phyloP scores from a whole-genome alignment of 805 yeast genomes.

The Candida ponderosae region DNA sequence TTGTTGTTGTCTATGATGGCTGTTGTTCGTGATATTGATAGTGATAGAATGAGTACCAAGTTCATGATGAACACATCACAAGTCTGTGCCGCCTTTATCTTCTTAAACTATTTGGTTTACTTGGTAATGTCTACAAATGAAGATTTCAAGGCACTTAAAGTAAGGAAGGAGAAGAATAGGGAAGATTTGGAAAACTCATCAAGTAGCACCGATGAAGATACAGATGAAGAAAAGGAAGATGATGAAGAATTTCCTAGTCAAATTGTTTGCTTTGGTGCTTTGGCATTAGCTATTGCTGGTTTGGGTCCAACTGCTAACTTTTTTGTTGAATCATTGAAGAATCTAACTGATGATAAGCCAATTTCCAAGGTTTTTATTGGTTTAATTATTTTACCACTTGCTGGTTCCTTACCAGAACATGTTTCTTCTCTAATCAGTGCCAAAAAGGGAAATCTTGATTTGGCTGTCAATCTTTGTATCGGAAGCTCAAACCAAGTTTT shows the following conservation, averaged over 20 bases:
- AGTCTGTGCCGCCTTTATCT: conserved; percentile 13
- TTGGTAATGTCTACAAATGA: conserved; percentile 14
- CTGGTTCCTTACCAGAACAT: conserved; percentile 18
- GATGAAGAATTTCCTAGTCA: conserved; percentile 8
- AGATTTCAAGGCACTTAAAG: conserved; percentile 11
- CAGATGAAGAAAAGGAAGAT: conserved; percentile 3
- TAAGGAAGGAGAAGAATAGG: conserved; percentile 5
- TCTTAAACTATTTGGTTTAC: conserved; percentile 13
- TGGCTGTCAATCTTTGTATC: conserved; percentile 12
- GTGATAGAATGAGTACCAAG: conserved; percentile 5
- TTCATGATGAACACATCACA: conserved; percentile 15
- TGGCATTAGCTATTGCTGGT: conserved; percentile 14
- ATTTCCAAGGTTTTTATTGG: conserved; percentile 17
- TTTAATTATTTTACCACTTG: conserved; percentile 15
- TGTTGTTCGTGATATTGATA: conserved; percentile 11
- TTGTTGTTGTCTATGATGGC: conserved; percentile 11
- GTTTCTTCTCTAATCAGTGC: conserved; percentile 14
- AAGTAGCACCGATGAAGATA: neutral
- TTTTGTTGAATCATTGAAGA: conserved; percentile 16
- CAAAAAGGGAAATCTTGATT: conserved; percentile 14
- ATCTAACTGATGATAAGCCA: conserved; percentile 12
- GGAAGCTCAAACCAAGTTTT: conserved; percentile 16
- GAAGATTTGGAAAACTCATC: neutral
- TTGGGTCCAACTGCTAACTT: conserved; percentile 15
- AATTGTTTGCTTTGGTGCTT: conserved; percentile 14